A percentile compares a stretch with the other conserved stretches of the same genome.
These are phyloP conservation scores for Dipteronia dyeriana DNA, from an alignment of 345 rosid genomes.

Conservation along the genomic window DNA sequence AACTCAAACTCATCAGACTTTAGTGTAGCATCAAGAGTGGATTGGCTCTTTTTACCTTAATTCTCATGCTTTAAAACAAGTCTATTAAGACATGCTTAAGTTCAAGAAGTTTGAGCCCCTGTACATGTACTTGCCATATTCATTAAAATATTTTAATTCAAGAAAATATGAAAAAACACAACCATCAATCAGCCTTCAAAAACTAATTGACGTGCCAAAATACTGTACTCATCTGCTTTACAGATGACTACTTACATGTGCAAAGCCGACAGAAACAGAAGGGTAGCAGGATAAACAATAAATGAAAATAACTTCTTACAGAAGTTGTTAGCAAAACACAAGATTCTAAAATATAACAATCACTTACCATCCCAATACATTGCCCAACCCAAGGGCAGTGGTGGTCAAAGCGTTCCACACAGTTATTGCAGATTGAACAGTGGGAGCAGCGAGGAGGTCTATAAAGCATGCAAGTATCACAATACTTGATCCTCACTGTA, in stretches of 20 bases:
- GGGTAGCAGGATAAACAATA: neutral
- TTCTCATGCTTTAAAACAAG: neutral
- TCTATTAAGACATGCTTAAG: neutral
- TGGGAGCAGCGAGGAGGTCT: constrained; percentile 99
- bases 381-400: constrained; percentile 99
- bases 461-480: constrained; percentile 98
- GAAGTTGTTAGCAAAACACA: constrained; percentile 9
- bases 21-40: neutral
- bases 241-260: neutral
- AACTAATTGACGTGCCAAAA: constrained; percentile 1
- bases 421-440: constrained; percentile 98
- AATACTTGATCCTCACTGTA: constrained; percentile 78
- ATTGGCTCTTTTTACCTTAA: neutral
- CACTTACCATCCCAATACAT: constrained; percentile 89
- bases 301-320: neutral
- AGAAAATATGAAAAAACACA: neutral
- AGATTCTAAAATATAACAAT: constrained; percentile 15
- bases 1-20: constrained; percentile 1
- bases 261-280: neutral
- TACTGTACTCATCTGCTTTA: constrained; percentile 1
- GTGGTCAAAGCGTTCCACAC: constrained; percentile 94
- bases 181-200: neutral
- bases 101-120: neutral
- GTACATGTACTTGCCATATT: neutral
- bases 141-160: neutral